These are phyloP conservation scores for Monosporascus sp. DNA, from an alignment of 2,329 filamentous ascomycete species.

Conservation along the genomic window DNA sequence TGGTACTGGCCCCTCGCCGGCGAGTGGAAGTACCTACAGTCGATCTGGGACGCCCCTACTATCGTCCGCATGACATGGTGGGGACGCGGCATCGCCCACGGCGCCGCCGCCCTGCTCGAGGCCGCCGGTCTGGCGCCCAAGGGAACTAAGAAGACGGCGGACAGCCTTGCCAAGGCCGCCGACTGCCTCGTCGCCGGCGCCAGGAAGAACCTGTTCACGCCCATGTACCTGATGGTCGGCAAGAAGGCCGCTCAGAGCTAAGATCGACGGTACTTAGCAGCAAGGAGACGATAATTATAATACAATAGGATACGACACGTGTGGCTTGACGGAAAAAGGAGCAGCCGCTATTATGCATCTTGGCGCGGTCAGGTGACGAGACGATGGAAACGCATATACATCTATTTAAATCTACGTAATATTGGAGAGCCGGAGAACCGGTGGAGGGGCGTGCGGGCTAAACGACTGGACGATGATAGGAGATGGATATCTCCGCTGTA, in stretches of 20 bases:
- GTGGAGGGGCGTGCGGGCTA: too few species aligned
- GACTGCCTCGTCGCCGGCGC: constrained; percentile 86
- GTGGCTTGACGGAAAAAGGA: too few species aligned
- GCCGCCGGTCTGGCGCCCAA: constrained; percentile 66
- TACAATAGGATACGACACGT: too few species aligned
- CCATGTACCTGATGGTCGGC: constrained; percentile 96
- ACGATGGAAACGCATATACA: too few species aligned
- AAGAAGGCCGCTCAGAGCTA: constrained; percentile 61
- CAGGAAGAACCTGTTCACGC: constrained; percentile 88
- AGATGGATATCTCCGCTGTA: too few species aligned
- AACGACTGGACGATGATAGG: too few species aligned
- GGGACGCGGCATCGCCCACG: constrained; percentile 71
- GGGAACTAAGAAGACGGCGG: constrained; percentile 91
- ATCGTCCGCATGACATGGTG: constrained; percentile 85
- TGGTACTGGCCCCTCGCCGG: constrained; percentile 95
- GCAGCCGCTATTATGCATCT: too few species aligned
- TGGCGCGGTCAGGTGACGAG: too few species aligned
- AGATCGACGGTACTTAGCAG: not conserved
- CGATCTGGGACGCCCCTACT: constrained; percentile 73
- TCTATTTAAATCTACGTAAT: too few species aligned
- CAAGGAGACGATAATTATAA: too few species aligned
- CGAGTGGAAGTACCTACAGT: constrained; percentile 76
- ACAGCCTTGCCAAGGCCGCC: constrained; percentile 75
- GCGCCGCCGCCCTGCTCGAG: constrained; percentile 72
- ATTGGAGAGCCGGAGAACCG: too few species aligned